A percentile compares a stretch with the other conserved stretches of the same genome.
phyloP scores from a whole-genome alignment of 345 rosid genomes.

The Brassica rapa region DNA sequence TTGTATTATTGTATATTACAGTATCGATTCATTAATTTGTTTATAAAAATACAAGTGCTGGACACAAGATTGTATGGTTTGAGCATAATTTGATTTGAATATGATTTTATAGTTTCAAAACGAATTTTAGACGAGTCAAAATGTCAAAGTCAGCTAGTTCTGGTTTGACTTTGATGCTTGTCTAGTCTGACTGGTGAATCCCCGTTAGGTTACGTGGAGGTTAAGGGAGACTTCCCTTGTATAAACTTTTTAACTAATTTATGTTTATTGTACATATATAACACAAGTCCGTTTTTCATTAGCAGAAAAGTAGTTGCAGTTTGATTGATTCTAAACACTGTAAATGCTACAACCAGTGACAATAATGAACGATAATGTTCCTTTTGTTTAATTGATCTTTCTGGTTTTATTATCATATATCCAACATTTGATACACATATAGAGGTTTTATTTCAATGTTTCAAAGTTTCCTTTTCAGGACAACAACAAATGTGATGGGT shows the following conservation, averaged over 20 bases:
- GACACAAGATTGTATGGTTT: neutral
- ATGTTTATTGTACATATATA: neutral
- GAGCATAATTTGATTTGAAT: neutral
- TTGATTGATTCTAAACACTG: neutral
- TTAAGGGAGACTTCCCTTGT: conserved; percentile 13
- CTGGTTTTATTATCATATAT: neutral
- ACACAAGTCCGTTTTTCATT: neutral
- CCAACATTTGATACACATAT: neutral
- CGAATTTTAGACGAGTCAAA: conserved; percentile 7
- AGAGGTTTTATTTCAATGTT: neutral
- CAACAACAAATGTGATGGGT: conserved; percentile 60
- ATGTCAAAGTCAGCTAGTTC: conserved; percentile 4
- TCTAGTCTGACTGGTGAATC: neutral
- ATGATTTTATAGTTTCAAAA: neutral
- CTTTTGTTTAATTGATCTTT: neutral
- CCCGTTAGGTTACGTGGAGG: conserved; percentile 31
- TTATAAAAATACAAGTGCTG: neutral
- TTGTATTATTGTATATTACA: neutral
- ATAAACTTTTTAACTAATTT: neutral
- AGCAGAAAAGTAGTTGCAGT: neutral
- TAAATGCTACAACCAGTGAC: neutral
- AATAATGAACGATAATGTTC: conserved; percentile 3
- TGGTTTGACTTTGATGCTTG: neutral
- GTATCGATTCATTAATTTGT: conserved; percentile 1
- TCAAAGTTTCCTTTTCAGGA: conserved; percentile 61